Evolutionary conservation across 148 eudicot genomes (phyloP).

Genomic region (Silene latifolia): DNA sequence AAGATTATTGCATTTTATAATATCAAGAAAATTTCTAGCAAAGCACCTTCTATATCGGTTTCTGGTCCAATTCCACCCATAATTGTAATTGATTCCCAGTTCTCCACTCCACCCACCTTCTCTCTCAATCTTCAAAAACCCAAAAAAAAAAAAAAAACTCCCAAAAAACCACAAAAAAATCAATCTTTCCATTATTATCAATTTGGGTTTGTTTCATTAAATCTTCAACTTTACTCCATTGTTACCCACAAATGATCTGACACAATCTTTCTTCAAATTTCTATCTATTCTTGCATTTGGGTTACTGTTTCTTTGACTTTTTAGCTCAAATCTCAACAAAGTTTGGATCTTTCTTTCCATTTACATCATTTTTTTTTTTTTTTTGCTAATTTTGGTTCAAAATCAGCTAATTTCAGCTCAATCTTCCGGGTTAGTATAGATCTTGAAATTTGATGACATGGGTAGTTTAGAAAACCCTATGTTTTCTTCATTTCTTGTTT

Average conservation of each 20-base stretch:
- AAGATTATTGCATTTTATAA: no score
- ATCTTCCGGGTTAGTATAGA: background rate
- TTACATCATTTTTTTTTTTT: background rate
- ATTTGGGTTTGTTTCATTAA: background rate
- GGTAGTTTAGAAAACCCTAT: constrained; percentile 25
- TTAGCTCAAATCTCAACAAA: constrained; percentile 2
- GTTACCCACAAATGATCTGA: background rate
- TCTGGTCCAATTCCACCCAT: background rate
- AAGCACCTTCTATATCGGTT: background rate
- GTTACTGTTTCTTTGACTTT: constrained; percentile 2
- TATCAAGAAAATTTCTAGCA: background rate
- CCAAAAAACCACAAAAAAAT: background rate
- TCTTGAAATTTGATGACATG: constrained; percentile 32
- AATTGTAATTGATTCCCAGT: constrained; percentile 3
- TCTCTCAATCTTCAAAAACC: background rate
- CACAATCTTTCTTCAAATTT: constrained; percentile 3
- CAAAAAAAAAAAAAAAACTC: background rate
- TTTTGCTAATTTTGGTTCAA: background rate
- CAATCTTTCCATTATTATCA: background rate
- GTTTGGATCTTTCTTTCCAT: background rate
- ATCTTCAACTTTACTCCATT: constrained; percentile 11
- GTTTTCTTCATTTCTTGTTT: constrained; percentile 11
- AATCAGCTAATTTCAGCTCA: background rate
- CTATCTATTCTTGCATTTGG: constrained; percentile 14
- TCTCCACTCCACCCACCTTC: background rate